phyloP scores from a whole-genome alignment of 1,139 yeast species.

The Saccharomyces hybrid region DNA sequence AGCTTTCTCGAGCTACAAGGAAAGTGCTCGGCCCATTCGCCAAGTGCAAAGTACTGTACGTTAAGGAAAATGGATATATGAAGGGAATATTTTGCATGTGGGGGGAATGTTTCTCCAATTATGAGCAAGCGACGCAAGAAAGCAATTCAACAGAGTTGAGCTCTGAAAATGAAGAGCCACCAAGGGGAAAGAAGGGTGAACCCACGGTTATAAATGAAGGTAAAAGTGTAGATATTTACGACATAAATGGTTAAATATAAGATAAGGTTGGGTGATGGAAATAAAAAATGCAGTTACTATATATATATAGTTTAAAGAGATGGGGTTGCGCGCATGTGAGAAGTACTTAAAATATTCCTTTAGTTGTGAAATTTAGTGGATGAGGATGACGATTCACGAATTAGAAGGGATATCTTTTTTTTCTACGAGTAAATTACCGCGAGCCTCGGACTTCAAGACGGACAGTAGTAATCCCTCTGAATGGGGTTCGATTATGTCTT shows the following conservation, averaged over 20 bases:
- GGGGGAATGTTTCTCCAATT: conserved; percentile 38
- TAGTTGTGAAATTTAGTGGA: neutral
- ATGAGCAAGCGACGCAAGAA: conserved; percentile 5
- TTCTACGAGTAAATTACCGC: conserved; percentile 14
- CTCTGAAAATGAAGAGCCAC: neutral
- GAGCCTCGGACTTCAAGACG: conserved; percentile 13
- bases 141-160: conserved; percentile 1
- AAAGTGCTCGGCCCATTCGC: conserved; percentile 41
- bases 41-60: conserved; percentile 43
- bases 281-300: neutral
- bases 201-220: neutral
- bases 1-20: conserved; percentile 43
- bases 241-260: neutral
- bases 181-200: conserved; percentile 1
- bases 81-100: conserved; percentile 56
- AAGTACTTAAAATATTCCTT: neutral
- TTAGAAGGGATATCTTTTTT: conserved; percentile 23
- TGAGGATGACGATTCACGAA: conserved; percentile 7
- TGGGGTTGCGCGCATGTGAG: neutral
- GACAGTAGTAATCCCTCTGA: conserved; percentile 11
- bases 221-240: neutral
- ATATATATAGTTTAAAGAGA: neutral
- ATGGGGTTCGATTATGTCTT: conserved; percentile 14
- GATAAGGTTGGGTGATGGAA: neutral
- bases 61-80: conserved; percentile 38